Base-by-base conservation (phyloP, 192 early-diverging fungal genomes). In the Lobosporangium transversale region DNA sequence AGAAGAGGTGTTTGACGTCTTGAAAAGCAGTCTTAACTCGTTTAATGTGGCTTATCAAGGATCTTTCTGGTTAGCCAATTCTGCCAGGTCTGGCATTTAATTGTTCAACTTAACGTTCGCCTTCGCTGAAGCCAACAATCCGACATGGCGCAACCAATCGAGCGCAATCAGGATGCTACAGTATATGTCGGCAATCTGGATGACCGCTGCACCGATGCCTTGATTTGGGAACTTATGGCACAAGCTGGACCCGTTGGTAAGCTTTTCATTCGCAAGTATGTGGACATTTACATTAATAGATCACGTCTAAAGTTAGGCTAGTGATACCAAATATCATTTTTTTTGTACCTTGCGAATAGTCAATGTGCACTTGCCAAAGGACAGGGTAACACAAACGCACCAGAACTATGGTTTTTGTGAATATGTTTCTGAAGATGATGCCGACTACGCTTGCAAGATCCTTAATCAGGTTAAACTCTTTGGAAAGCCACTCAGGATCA, bases 211-310 rank as follows among this genome's bases (percentile, higher is more conserved):
- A 92, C 94, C 3, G 98, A 99, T 60, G 87, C 92, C 21, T 79
- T 99, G 49, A 80, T 99, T 30, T 99, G 97, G 97, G 98, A 99
- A 73, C 87, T 99, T 70, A 95, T 99, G 93, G 89, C 98, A 52
- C 98, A 99, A 79, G 96, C 93, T 10, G 98, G 98, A 0, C 97
- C 95, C 21, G 93, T 95, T 29, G 92, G 91, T 89, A 83, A 81
- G 79, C n/a, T n/a, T n/a, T n/a, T n/a, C n/a, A n/a, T n/a, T n/a
- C n/a, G n/a, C n/a, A n/a, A n/a, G n/a, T n/a, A n/a, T n/a, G n/a
- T n/a, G n/a, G n/a, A n/a, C n/a, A n/a, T n/a, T n/a, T n/a, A n/a
- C n/a, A n/a, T n/a, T n/a, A n/a, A n/a, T n/a, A n/a, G n/a, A n/a
- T n/a, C n/a, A n/a, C n/a, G n/a, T n/a, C n/a, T n/a, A n/a, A n/a